Conservation (phyloP, 768 basidiomycete species). For the Hericium erinaceus region DNA sequence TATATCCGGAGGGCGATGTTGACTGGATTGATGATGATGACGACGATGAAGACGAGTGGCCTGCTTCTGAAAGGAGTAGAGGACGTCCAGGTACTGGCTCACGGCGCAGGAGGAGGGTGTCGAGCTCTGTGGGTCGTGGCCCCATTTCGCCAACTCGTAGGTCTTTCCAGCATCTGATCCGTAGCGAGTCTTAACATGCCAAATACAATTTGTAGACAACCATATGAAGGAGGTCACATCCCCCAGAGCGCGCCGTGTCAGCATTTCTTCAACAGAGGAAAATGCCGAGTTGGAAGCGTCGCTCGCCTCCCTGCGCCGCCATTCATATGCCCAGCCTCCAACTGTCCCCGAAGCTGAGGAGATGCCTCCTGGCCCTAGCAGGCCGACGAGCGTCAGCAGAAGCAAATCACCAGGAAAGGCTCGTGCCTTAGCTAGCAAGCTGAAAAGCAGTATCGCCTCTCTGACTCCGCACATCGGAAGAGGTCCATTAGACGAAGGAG, state of each 20-base stretch:
- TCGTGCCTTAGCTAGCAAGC: conserved; percentile 28
- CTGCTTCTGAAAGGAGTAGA: conserved; percentile 18
- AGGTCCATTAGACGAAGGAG: conserved; percentile 2
- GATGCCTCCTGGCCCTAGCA: background rate
- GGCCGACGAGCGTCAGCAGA: background rate
- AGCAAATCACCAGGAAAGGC: conserved; percentile 11
- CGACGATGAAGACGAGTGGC: conserved; percentile 35
- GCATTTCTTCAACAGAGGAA: conserved; percentile 14
- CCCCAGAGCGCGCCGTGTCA: conserved; percentile 9
- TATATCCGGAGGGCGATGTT: conserved; percentile 38
- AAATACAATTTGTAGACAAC: conserved; percentile 1
- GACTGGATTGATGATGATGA: conserved; percentile 54
- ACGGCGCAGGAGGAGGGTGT: conserved; percentile 18
- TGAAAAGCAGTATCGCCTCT: conserved; percentile 35
- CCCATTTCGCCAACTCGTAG: conserved; percentile 2
- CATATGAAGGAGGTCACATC: conserved; percentile 15
- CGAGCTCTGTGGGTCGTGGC: conserved; percentile 14
- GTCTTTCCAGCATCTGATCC: background rate
- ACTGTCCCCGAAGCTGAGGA: conserved; percentile 12
- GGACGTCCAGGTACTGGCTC: conserved; percentile 26
- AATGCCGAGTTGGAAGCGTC: conserved; percentile 20
- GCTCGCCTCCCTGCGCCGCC: conserved; percentile 12
- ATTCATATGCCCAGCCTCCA: background rate
- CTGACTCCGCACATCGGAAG: conserved; percentile 32
- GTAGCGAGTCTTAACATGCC: background rate